A percentile compares a stretch with the other conserved stretches of the same genome.
Evolutionary conservation across 805 yeast genomes (phyloP).

Genomic region (Candida silvicultrix): DNA sequence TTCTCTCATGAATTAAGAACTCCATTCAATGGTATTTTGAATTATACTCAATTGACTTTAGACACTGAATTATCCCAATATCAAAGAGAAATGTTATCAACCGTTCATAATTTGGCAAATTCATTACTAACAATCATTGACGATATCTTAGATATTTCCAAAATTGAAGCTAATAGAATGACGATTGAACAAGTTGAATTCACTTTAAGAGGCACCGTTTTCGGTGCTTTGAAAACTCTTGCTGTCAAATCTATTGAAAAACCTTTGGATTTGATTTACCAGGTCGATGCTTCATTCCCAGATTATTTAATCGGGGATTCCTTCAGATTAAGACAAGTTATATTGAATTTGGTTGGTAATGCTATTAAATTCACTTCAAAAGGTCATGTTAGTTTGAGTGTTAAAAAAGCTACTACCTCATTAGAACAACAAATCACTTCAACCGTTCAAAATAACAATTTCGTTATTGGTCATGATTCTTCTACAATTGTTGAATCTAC

Average conservation of each 20-base stretch:
- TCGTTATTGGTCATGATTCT: constrained; percentile 23
- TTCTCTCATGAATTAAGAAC: constrained; percentile 87
- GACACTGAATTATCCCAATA: constrained; percentile 88
- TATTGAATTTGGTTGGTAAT: constrained; percentile 80
- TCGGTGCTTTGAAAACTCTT: constrained; percentile 83
- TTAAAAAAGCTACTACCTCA: constrained; percentile 44
- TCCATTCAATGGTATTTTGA: constrained; percentile 89
- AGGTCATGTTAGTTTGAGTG: constrained; percentile 76
- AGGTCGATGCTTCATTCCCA: constrained; percentile 82
- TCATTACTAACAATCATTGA: constrained; percentile 82
- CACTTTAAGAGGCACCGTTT: constrained; percentile 78
- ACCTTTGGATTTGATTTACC: constrained; percentile 71
- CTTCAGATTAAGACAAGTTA: constrained; percentile 81
- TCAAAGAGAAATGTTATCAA: constrained; percentile 86
- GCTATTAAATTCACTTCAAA: constrained; percentile 82
- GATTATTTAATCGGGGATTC: constrained; percentile 86
- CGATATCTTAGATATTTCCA: constrained; percentile 86
- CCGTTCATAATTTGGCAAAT: constrained; percentile 83
- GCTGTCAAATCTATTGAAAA: constrained; percentile 89
- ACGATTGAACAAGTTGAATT: constrained; percentile 87
- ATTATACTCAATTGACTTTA: constrained; percentile 85
- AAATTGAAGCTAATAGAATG: constrained; percentile 92
- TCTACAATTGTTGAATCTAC: constrained; percentile 14
- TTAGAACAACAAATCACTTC: constrained; percentile 14
- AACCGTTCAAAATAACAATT: constrained; percentile 24